Evolutionary conservation across 1,139 yeast genomes (phyloP), one percentile per base, ranked within the genome.

Genomic region (Suhomyces panamericanus): DNA sequence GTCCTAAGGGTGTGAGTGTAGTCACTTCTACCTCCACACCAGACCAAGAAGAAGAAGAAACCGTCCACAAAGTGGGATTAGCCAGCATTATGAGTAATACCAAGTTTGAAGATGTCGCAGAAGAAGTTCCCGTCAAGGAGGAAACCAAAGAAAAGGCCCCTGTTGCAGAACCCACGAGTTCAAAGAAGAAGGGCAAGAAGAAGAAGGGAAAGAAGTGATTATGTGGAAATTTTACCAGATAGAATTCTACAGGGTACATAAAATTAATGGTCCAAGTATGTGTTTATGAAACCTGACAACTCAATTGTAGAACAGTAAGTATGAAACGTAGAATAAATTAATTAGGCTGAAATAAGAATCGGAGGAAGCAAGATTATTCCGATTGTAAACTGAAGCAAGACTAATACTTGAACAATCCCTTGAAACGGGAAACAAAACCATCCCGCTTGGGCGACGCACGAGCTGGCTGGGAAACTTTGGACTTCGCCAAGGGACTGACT

Each of bases 1-100:
- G 97, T 0, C 96, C 97, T 4, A 75, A 79, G 49, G 93, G 95
- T 3, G 86, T 87, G 13, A 75, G 67, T 50, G 58, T 70, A 32
- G 49, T 53, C 34, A 54, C 67, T 10, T 59, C 61, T 38, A 49
- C 50, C 13, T 47, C 49, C 35, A 53, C 52, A 32, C 41, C 41
- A 8, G 43, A 35, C 5, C 40, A 17, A 6, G 48, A 47, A 35
- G 50, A 47, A 35, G 50, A 46, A 41, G 38, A 47, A 46, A 41
- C 53, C 35, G 56, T 49, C 14, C 63, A 68, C 42, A 54, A 59
- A 27, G 56, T 64, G 9, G 79, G 78, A 1, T 62, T 70, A 49
- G 67, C 75, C 15, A 67, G 75, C 49, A 53, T 72, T 37, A 72
- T 74, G 77, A 61, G 70, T 44, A 73, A 73, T 50, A 59, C 60